Base-by-base conservation (phyloP, 345 rosid genomes). In the Salix arbutifolia region DNA sequence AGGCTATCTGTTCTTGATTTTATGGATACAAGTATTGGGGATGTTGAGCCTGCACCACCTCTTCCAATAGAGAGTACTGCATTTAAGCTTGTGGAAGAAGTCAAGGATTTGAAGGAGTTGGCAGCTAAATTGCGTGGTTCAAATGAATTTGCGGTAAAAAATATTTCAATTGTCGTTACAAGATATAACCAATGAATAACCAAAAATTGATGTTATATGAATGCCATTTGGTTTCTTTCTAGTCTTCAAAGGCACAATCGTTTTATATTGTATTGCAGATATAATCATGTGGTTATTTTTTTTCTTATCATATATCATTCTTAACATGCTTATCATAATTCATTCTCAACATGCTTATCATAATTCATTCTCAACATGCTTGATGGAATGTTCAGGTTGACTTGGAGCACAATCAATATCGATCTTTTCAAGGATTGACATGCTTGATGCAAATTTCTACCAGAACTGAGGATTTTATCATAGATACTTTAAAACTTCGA, bases 361-460 rank as follows among this genome's bases (percentile, higher is more conserved):
- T 19, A 18, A 52, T 18, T 40, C 44, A 52, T 52, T 52, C 7
- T 52, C 58, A 52, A 52, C 58, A 52, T 19, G 19, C 58, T 52
- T 52, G 58, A 52, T 17, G 58, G 10, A 25, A 74, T 76, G 35
- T 82, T 38, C 75, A 95, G 99, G 99, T 93, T 80, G 99, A 95
- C 84, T 78, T 95, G 89, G 99, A 95, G 84, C 98, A 95, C 83
- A 95, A 95, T 82, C 98, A 93, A 35, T 95, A 95, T 85, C 92
- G 98, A 66, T 90, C 98, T 46, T 95, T 93, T 76, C 99, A 90
- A 90, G 99, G 99, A 65, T 76, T 93, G 84, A 93, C 98, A 65
- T 95, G 99, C 86, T 85, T 93, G 87, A 96, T 96, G 89, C 99
- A 96, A 92, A 88, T 96, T 81, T 96, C 98, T 65, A 93, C 99